These are phyloP conservation scores for Sporisorium graminicola DNA, from an alignment of 1,284 basidiomycete species.

Conservation along the genomic window DNA sequence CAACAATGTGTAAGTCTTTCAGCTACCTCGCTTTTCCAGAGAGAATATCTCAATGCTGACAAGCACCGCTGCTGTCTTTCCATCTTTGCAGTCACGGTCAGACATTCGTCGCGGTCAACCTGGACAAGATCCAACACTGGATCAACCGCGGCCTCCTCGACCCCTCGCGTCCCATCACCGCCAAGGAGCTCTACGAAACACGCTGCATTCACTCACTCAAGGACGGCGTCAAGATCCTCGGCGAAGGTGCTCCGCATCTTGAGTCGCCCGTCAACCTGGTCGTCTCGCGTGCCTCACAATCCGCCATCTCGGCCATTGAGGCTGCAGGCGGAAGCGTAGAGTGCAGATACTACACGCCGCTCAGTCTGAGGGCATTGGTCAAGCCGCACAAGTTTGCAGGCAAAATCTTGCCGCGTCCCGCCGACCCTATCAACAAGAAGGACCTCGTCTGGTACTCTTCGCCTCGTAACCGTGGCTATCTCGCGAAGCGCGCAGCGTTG, in stretches of 20 bases:
- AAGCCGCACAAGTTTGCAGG: slow-evolving; percentile 72
- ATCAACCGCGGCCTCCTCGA: slow-evolving; percentile 85
- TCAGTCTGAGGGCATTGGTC: slow-evolving; percentile 84
- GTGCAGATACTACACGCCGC: slow-evolving; percentile 91
- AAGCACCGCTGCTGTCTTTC: background rate
- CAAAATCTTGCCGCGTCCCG: slow-evolving; percentile 53
- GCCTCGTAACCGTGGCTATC: slow-evolving; percentile 55
- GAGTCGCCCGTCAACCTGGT: slow-evolving; percentile 83
- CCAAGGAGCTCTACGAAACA: slow-evolving; percentile 83
- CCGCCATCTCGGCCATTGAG: slow-evolving; percentile 87
- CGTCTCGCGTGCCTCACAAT: slow-evolving; percentile 86
- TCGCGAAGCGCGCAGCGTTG: slow-evolving; percentile 48
- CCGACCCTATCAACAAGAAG: slow-evolving; percentile 62
- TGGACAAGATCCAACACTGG: slow-evolving; percentile 90
- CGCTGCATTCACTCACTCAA: slow-evolving; percentile 89
- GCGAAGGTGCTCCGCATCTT: slow-evolving; percentile 80
- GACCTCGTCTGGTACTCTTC: slow-evolving; percentile 63
- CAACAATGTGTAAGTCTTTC: slow-evolving; percentile 76
- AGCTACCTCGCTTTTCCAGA: too few relatives aligned
- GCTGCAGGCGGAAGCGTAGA: slow-evolving; percentile 83
- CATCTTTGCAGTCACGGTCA: slow-evolving; percentile 64
- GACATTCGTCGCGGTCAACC: slow-evolving; percentile 84
- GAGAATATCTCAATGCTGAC: too few relatives aligned
- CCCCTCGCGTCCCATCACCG: slow-evolving; percentile 87
- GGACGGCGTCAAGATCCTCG: slow-evolving; percentile 91